Conservation (phyloP, 2,329 filamentous ascomycete species). For the Calonectria pseudoturangicola region DNA sequence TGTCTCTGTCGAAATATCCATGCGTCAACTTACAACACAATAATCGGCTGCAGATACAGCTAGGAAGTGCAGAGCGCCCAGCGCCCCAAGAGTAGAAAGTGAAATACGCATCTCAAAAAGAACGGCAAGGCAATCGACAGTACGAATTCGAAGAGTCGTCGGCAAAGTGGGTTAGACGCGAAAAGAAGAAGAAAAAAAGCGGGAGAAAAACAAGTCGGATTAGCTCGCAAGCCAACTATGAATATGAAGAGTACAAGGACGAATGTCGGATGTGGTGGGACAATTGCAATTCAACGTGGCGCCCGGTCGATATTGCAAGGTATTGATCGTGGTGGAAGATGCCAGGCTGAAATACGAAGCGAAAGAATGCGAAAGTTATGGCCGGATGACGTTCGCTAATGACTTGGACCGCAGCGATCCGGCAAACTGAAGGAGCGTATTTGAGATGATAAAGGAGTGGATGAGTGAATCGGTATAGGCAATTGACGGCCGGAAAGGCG, state of each 20-base stretch:
- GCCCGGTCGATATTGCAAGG: constrained; percentile 44
- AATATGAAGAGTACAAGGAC: constrained; percentile 36
- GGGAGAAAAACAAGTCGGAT: constrained; percentile 1
- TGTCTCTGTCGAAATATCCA: not conserved
- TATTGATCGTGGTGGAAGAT: constrained; percentile 45
- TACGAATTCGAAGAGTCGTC: not conserved
- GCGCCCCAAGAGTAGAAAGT: constrained; percentile 54
- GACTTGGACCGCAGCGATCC: constrained; percentile 33
- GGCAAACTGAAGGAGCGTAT: constrained; percentile 39
- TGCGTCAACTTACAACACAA: constrained; percentile 57
- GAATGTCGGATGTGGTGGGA: constrained; percentile 32
- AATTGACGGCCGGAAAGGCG: constrained; percentile 13
- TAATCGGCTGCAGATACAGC: constrained; percentile 51
- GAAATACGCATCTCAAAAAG: constrained; percentile 54
- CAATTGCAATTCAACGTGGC: constrained; percentile 46
- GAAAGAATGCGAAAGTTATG: constrained; percentile 28
- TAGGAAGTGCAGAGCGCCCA: constrained; percentile 53
- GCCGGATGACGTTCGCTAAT: constrained; percentile 39
- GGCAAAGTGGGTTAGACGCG: constrained; percentile 16
- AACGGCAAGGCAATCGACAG: not conserved
- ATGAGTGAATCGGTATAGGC: constrained; percentile 32
- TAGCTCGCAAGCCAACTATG: not conserved
- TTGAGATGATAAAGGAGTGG: constrained; percentile 29
- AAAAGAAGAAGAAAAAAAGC: constrained; percentile 6
- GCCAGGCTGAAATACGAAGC: constrained; percentile 49